A percentile compares a stretch with the other conserved stretches of the same genome.
Conservation (phyloP, 306 rosid genomes). For the Ormosia semicastrata region DNA sequence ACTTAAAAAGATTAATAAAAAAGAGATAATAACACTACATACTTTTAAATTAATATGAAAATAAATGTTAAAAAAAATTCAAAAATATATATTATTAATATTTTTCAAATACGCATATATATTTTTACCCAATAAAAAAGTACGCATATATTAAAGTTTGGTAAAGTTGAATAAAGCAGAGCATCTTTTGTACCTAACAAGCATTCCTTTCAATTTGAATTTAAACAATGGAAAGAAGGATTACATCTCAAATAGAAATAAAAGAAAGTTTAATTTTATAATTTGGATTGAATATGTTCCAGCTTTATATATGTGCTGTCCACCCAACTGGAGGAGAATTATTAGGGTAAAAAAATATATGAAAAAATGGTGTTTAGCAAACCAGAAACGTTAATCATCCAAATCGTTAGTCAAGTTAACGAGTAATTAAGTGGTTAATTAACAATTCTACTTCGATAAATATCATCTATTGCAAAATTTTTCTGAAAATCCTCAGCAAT, state of each 20-base stretch:
- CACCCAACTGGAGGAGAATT: background rate
- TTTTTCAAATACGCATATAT: no score
- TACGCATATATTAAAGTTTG: background rate
- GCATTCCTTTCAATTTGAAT: background rate
- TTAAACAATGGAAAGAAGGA: background rate
- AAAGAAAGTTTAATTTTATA: background rate
- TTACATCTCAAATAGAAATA: background rate
- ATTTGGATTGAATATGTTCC: background rate
- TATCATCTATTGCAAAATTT: background rate
- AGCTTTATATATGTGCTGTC: constrained; percentile 8
- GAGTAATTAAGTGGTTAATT: background rate
- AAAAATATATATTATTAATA: no score
- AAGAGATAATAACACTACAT: no score
- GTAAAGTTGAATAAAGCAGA: background rate
- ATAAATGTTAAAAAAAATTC: no score
- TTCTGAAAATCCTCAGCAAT: background rate
- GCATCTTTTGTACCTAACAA: background rate
- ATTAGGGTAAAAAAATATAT: background rate
- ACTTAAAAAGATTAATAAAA: no score
- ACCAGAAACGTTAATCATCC: no score
- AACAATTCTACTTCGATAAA: background rate
- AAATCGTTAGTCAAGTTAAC: background rate
- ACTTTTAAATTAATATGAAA: no score
- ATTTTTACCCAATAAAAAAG: no score
- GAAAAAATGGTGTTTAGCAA: no score